phyloP scores from a whole-genome alignment of 1,139 yeast genomes.

The Candida sp. region DNA sequence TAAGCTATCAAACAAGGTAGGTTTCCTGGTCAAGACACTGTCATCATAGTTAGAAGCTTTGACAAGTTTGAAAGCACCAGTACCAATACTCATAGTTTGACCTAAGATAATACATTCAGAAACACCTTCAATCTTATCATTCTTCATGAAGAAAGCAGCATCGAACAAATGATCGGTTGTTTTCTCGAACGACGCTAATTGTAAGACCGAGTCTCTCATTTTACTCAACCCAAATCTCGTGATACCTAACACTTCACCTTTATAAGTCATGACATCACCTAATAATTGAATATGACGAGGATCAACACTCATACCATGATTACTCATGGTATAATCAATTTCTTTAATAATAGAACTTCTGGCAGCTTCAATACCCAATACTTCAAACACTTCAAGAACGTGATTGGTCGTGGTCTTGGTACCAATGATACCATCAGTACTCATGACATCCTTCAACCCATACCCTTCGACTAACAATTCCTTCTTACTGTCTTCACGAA shows the following conservation, averaged over 20 bases:
- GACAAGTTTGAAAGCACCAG: conserved; percentile 91
- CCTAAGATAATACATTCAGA: conserved; percentile 97
- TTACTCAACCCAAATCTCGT: conserved; percentile 97
- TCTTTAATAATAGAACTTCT: conserved; percentile 89
- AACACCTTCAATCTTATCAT: conserved; percentile 95
- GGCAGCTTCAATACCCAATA: conserved; percentile 97
- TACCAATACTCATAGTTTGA: conserved; percentile 96
- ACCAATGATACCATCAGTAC: conserved; percentile 95
- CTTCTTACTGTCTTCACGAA: conserved; percentile 79
- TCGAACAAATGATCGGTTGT: conserved; percentile 98
- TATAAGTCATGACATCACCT: conserved; percentile 99
- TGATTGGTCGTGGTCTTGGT: conserved; percentile 87
- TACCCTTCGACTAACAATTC: conserved; percentile 97
- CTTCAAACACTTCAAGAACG: conserved; percentile 83
- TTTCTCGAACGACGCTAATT: conserved; percentile 95
- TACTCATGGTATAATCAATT: conserved; percentile 97
- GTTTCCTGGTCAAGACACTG: conserved; percentile 45
- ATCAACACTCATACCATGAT: conserved; percentile 99
- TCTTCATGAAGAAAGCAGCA: conserved; percentile 97
- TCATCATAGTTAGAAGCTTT: conserved; percentile 49
- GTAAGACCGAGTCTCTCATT: conserved; percentile 97
- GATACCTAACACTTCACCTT: conserved; percentile 97
- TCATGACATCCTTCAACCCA: conserved; percentile 94
- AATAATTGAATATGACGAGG: conserved; percentile 97
- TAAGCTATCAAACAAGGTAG: conserved; percentile 59